phyloP scores from a whole-genome alignment of 75 land plant genomes.

The Chamaecyparis obtusa region DNA sequence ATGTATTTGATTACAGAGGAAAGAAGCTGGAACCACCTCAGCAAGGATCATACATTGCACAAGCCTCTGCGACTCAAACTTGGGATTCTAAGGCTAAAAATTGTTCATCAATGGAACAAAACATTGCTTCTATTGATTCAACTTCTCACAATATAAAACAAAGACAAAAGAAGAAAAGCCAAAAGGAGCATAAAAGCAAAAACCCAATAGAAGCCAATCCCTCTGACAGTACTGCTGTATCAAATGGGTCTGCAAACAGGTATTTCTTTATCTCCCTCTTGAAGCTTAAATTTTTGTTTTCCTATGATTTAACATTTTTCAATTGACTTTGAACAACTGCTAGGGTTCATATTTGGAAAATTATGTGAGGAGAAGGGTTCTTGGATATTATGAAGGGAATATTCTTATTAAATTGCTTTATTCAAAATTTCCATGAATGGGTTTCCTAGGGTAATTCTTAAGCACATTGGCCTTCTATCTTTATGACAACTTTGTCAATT shows the following conservation, averaged over 20 bases:
- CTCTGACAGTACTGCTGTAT: background rate
- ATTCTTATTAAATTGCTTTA: background rate
- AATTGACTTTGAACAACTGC: background rate
- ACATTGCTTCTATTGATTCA: background rate
- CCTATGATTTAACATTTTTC: background rate
- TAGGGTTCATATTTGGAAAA: background rate
- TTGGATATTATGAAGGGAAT: background rate
- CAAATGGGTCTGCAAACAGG: constrained; percentile 7
- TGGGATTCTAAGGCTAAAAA: background rate
- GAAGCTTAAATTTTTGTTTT: background rate
- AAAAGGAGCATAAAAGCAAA: background rate
- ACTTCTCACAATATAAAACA: background rate
- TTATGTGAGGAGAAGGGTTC: background rate
- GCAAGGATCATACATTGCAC: background rate
- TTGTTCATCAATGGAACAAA: background rate
- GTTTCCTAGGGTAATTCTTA: background rate
- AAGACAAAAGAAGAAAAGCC: constrained; percentile 1
- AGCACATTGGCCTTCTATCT: background rate
- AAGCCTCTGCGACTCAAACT: background rate
- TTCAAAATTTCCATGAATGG: background rate
- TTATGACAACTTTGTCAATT: background rate
- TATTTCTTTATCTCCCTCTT: background rate
- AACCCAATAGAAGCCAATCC: background rate
- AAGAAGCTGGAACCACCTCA: background rate
- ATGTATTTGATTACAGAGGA: background rate